Evolutionary conservation across 2,329 filamentous ascomycete species (phyloP).

Genomic region (Colletotrichum coccodes): DNA sequence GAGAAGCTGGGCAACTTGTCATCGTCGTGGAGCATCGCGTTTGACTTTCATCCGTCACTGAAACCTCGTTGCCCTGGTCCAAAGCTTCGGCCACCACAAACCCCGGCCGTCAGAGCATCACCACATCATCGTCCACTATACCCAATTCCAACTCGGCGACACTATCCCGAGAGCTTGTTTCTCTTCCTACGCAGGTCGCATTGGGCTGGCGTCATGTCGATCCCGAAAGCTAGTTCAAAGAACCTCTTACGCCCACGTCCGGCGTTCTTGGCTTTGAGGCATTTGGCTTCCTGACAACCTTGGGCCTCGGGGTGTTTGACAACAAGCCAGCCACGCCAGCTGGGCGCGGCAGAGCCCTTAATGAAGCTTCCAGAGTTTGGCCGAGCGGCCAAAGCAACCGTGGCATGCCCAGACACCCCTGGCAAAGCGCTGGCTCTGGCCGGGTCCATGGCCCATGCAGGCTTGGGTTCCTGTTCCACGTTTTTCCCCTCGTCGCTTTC

Average conservation of each 20-base stretch:
- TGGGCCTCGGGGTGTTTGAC: not conserved
- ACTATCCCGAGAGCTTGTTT: conserved; percentile 9
- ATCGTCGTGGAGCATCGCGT: not conserved
- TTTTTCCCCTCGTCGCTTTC: not conserved
- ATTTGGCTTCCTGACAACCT: not conserved
- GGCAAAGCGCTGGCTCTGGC: conserved; percentile 22
- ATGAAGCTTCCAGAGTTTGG: conserved; percentile 9
- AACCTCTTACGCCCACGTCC: not conserved
- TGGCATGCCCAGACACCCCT: conserved; percentile 6
- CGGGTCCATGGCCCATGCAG: conserved; percentile 6
- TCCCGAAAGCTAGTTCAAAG: not conserved
- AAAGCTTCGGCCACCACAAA: not conserved
- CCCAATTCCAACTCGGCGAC: not conserved
- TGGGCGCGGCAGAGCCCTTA: not conserved
- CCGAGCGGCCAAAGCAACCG: conserved; percentile 13
- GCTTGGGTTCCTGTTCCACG: conserved; percentile 14
- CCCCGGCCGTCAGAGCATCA: not conserved
- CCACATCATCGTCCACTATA: not conserved
- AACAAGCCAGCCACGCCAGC: not conserved
- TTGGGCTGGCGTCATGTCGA: conserved; percentile 4
- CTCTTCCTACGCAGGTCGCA: not conserved
- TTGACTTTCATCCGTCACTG: not conserved
- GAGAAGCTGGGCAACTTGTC: not conserved
- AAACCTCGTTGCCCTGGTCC: not conserved
- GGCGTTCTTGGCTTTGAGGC: not conserved